Evolutionary conservation across 495 filamentous ascomycete species (phyloP).

Genomic region (Xylaria intraflava): DNA sequence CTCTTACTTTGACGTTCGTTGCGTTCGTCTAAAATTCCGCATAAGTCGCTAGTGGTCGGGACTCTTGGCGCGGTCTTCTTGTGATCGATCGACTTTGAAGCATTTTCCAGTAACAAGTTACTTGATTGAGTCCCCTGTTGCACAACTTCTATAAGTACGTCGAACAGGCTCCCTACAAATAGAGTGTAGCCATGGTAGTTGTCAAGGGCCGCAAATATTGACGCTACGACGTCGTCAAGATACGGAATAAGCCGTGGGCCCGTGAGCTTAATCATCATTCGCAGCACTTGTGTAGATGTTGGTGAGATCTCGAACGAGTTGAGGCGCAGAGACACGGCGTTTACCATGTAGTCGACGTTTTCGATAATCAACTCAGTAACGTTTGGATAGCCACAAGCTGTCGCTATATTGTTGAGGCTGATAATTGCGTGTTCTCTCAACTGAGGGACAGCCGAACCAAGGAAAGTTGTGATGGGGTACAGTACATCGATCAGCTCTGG

Average conservation of each 20-base stretch:
- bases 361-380: slow-evolving; percentile 77
- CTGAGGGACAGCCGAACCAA: slow-evolving; percentile 63
- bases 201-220: slow-evolving; percentile 85
- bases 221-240: slow-evolving; percentile 82
- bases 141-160: slow-evolving; percentile 71
- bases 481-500: slow-evolving; percentile 84
- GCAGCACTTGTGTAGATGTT: slow-evolving; percentile 79
- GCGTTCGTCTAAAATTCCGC: slow-evolving; percentile 23
- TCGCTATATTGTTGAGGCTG: slow-evolving; percentile 71
- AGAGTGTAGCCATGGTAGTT: slow-evolving; percentile 88
- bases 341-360: slow-evolving; percentile 95
- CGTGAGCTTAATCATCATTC: slow-evolving; percentile 89
- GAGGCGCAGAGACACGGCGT: slow-evolving; percentile 80
- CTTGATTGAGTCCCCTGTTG: slow-evolving; percentile 67
- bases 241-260: slow-evolving; percentile 78
- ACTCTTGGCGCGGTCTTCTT: slow-evolving; percentile 24
- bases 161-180: slow-evolving; percentile 79
- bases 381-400: slow-evolving; percentile 64
- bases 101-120: slow-evolving; percentile 42
- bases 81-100: slow-evolving; percentile 27
- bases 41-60: slow-evolving; percentile 25
- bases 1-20: slow-evolving; percentile 33
- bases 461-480: slow-evolving; percentile 77
- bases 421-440: slow-evolving; percentile 78
- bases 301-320: slow-evolving; percentile 89